phyloP scores from a whole-genome alignment of 2,329 filamentous ascomycete species.

The Aquanectria penicillioides region DNA sequence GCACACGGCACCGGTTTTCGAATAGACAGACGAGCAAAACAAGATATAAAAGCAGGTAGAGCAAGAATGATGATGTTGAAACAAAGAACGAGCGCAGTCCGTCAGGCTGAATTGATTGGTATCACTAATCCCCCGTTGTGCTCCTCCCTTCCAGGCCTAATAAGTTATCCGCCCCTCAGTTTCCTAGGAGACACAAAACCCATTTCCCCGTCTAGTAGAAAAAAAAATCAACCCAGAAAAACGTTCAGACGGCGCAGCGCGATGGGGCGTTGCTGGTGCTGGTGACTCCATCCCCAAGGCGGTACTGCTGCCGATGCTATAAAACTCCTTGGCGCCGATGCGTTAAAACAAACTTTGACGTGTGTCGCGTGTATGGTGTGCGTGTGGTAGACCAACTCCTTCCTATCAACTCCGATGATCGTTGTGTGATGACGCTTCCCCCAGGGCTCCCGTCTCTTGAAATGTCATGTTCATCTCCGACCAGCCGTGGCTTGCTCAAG shows the following conservation, averaged over 20 bases:
- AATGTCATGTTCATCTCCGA: constrained; percentile 20
- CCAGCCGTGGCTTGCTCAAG: background rate
- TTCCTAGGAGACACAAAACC: constrained; percentile 11
- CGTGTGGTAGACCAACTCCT: constrained; percentile 14
- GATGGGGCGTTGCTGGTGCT: background rate
- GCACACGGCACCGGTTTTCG: background rate
- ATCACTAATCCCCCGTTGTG: constrained; percentile 35
- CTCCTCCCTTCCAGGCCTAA: constrained; percentile 22
- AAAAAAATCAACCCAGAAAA: constrained; percentile 22
- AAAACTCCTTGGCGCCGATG: constrained; percentile 42
- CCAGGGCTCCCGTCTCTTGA: constrained; percentile 11
- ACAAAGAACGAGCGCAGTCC: constrained; percentile 31
- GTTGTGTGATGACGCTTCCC: constrained; percentile 22
- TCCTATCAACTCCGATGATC: constrained; percentile 37
- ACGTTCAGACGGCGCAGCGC: background rate
- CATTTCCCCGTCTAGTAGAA: constrained; percentile 30
- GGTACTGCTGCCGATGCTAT: constrained; percentile 32
- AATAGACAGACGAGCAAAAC: constrained; percentile 6
- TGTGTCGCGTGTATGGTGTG: constrained; percentile 32
- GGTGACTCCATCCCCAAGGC: background rate
- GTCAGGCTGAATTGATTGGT: constrained; percentile 34
- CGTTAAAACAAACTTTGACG: constrained; percentile 38
- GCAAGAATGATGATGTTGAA: constrained; percentile 10
- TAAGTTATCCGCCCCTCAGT: constrained; percentile 6
- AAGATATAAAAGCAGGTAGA: background rate